Evolutionary conservation across 345 rosid genomes (phyloP), one percentile per base, ranked within the genome.

Genomic region (Eucalyptus virginea): DNA sequence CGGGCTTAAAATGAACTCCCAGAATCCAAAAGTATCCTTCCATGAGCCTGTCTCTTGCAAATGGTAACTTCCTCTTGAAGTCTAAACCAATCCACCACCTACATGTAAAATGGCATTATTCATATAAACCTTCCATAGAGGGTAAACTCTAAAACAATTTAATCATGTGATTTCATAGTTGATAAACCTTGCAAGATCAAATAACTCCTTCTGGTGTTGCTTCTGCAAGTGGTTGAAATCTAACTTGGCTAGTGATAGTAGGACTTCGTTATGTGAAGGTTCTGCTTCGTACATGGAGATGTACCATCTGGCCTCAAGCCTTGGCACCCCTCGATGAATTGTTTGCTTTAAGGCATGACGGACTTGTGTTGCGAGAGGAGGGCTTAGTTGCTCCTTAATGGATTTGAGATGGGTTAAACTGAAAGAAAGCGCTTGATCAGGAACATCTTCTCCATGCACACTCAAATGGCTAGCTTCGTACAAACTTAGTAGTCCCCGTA

Each of bases 81-180:
- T 91, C 91, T 47, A 88, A 28, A 13, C 88, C 90, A 42, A 48
- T 89, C 94, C 90, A 89, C 94, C 94, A 89, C 89, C 93, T 90
- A 5, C 11, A 91, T 88, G 48, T 88, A 52, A 49, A 30, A 52
- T 30, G 32, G 23, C 47, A 18, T 5, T 11, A 9, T 37, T 15
- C 48, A 58, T 81, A 80, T 88, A n/a, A n/a, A n/a, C n/a, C n/a
- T 15, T 81, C 65, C 13, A 11, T 67, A 17, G 40, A 32, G 21
- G 4, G 5, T 67, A 67, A 67, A 32, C 23, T 5, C 19, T 52
- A 18, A 54, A 23, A 19, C 26, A 54, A 19, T 54, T 54, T 21
- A 54, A 19, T 54, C 26, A 19, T 54, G 60, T 54, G 60, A 54
- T 54, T 54, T 9, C 11, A 19, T 21, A 23, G 3, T 54, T 54